Percentiles rank a stretch among this genome's conserved stretches.
phyloP scores from a whole-genome alignment of 331 rosid species.

The Rhamnella rubrinervis region DNA sequence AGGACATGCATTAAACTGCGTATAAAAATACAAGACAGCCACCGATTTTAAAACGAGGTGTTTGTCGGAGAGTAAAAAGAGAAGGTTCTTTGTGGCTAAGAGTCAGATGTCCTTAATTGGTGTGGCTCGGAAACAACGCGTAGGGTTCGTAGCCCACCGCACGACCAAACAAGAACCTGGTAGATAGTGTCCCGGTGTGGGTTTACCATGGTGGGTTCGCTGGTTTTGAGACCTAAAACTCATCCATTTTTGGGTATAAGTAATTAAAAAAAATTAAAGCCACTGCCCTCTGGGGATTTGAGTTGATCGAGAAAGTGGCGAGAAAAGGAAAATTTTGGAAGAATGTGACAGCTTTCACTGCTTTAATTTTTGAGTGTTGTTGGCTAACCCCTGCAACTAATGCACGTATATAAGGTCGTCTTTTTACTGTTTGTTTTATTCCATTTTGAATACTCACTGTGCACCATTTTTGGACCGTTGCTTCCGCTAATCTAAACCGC shows the following conservation, averaged over 20 bases:
- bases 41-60: background rate
- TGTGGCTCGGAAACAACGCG: too few species aligned
- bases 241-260: background rate
- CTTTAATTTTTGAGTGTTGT: background rate
- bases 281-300: background rate
- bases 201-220: background rate
- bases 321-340: slow-evolving; percentile 10
- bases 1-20: background rate
- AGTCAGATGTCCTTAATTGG: too few species aligned
- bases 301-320: slow-evolving; percentile 5
- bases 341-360: background rate
- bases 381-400: too few species aligned
- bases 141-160: background rate
- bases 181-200: background rate
- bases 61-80: background rate
- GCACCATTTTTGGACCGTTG: too few species aligned
- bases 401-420: too few species aligned
- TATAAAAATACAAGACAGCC: background rate
- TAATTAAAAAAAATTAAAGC: too few species aligned
- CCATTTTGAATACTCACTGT: too few species aligned
- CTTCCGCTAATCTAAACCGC: too few species aligned
- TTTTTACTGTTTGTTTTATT: too few species aligned
- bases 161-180: background rate
- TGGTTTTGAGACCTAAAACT: background rate
- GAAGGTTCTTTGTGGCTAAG: too few species aligned